phyloP scores from a whole-genome alignment of 179 eudicot genomes.

The Silene noctiflora region DNA sequence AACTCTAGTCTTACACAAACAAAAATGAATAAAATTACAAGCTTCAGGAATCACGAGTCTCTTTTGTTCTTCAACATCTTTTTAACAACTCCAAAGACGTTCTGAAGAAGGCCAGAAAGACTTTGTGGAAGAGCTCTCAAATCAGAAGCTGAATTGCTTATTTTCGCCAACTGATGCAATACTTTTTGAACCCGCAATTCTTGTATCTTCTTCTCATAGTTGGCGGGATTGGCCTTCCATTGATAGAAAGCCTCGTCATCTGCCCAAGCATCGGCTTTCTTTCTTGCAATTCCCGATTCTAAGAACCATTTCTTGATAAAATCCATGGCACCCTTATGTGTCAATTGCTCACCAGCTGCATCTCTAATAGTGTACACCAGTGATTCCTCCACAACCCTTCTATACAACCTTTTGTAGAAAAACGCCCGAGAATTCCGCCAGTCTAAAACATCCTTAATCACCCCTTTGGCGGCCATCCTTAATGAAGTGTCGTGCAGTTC shows the following conservation, averaged over 20 bases:
- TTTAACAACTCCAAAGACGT: conserved; percentile 43
- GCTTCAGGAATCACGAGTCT: not conserved
- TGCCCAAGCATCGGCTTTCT: conserved; percentile 48
- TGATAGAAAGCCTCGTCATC: conserved; percentile 67
- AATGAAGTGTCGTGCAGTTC: conserved; percentile 91
- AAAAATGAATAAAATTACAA: not conserved
- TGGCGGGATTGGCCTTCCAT: conserved; percentile 62
- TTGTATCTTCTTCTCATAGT: conserved; percentile 61
- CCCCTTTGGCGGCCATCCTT: conserved; percentile 95
- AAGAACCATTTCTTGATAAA: conserved; percentile 74
- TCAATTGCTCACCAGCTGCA: conserved; percentile 72
- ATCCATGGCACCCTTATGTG: conserved; percentile 57
- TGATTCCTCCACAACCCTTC: conserved; percentile 70
- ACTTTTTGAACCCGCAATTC: conserved; percentile 70
- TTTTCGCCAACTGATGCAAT: conserved; percentile 54
- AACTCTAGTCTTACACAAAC: no score
- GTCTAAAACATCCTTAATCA: conserved; percentile 66
- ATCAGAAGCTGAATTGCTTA: conserved; percentile 60
- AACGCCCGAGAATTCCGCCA: conserved; percentile 67
- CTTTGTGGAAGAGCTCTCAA: conserved; percentile 77
- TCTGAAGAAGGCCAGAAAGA: conserved; percentile 65
- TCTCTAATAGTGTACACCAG: conserved; percentile 57
- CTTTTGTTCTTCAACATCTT: conserved; percentile 5
- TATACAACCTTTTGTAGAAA: conserved; percentile 63
- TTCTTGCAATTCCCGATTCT: conserved; percentile 40